Evolutionary conservation across 2,329 filamentous ascomycete species (phyloP).

Genomic region (Diaporthe longicolla): DNA sequence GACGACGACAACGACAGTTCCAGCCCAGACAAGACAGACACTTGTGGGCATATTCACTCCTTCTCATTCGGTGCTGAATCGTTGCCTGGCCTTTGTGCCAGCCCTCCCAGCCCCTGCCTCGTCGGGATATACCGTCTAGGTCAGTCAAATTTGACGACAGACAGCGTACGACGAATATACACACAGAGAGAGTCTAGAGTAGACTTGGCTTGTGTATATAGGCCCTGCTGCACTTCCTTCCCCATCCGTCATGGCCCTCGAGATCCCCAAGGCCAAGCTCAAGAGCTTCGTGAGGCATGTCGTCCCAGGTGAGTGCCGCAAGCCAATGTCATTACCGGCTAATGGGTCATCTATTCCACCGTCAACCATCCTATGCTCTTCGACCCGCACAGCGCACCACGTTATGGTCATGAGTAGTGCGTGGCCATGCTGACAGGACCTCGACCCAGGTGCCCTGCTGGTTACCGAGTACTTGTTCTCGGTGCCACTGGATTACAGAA

Average conservation of each 20-base stretch:
- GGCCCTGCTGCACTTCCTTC: neutral
- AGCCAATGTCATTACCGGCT: neutral
- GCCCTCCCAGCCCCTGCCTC: neutral
- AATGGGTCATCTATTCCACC: neutral
- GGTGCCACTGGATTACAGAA: constrained; percentile 84
- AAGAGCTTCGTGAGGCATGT: constrained; percentile 35
- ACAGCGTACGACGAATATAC: too few species aligned
- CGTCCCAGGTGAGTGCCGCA: constrained; percentile 36
- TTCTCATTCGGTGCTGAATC: neutral
- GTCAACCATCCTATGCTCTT: neutral
- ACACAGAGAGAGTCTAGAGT: neutral
- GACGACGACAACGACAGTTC: constrained; percentile 1
- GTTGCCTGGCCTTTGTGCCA: neutral
- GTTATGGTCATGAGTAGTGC: neutral
- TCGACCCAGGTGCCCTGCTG: constrained; percentile 74
- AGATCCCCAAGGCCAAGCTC: constrained; percentile 37
- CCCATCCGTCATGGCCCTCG: constrained; percentile 33
- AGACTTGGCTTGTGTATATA: neutral
- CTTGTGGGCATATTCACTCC: neutral
- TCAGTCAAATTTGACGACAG: too few species aligned
- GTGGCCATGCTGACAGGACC: neutral
- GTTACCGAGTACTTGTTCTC: constrained; percentile 89
- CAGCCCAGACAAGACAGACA: neutral
- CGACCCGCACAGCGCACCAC: too few species aligned
- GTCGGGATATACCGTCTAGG: neutral